Base-by-base conservation (phyloP, 164 flowering plant genomes). In the Aristolochia contorta region DNA sequence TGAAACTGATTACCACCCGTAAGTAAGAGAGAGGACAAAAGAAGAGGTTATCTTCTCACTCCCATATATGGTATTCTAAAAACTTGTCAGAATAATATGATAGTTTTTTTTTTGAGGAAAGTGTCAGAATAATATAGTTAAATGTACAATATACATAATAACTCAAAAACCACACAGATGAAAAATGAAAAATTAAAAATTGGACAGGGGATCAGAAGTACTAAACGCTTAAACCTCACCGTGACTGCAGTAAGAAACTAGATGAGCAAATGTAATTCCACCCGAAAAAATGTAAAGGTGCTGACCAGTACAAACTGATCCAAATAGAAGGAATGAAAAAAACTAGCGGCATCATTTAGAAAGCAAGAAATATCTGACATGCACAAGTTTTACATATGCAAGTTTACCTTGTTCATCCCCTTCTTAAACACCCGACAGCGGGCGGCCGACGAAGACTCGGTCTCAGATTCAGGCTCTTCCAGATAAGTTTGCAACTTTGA, bases 341-440 rank as follows among this genome's bases (percentile, higher is more conserved):
- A 16, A 14, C 1, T 15, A 54, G 37, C 18, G 8, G 14, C 22
- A 30, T 21, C 27, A 7, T 27, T 21, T 16, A 23, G 18, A 57
- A 50, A 56, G 12, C n/a, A 43, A 47, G 37, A 2, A 27, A 3
- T 27, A 2, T 5, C 33, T 45, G 12, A 24, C 16, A 15, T 41
- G 20, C 16, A 51, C 25, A 52, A 3, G 49, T 7, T 16, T 16
- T 21, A 22, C 23, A 0, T 16, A 27, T 27, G 62, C 24, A 56
- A 13, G 19, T 51, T 21, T 71, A 74, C 97, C 99, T 79, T 85
- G 37, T 78, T 76, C 14, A 71, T 76, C 45, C 41, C 48, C 71
- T 84, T 82, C 60, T 65, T 78, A 59, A 58, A 84, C 19, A 80
- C 58, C 49, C 86, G 86, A 65, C 96, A 90, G 67, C 94, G 85